These are phyloP conservation scores for Fistulifera pelliculosa DNA, from an alignment of 108 stramenopile genomes.

Conservation along the genomic window DNA sequence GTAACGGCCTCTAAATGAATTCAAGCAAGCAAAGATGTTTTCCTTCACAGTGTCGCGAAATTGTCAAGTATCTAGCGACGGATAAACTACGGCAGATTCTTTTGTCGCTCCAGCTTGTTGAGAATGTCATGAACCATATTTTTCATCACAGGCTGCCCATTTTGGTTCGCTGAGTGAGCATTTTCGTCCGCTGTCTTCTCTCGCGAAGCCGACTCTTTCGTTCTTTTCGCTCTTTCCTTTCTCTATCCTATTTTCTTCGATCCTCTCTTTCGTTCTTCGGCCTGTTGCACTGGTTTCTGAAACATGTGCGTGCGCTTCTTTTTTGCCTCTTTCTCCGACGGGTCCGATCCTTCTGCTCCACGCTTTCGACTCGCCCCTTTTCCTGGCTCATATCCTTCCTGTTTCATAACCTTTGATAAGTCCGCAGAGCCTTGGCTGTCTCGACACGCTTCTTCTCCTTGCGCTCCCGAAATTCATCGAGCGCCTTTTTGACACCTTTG, in stretches of 20 bases:
- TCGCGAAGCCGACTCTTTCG: constrained; percentile 24
- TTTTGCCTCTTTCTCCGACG: constrained; percentile 2
- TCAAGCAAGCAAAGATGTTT: too few relatives aligned
- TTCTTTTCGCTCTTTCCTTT: constrained; percentile 22
- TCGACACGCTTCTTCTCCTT: constrained; percentile 44
- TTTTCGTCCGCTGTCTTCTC: constrained; percentile 35
- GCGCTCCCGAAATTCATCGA: constrained; percentile 50
- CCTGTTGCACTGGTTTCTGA: constrained; percentile 31
- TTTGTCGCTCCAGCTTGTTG: constrained; percentile 33
- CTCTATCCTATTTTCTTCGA: constrained; percentile 13
- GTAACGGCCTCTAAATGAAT: too few relatives aligned
- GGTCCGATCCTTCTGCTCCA: neutral
- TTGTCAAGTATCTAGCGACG: too few relatives aligned
- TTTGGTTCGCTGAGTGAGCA: constrained; percentile 42
- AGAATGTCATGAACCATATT: constrained; percentile 64
- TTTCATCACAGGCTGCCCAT: constrained; percentile 79
- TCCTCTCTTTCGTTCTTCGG: constrained; percentile 18
- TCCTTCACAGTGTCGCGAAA: too few relatives aligned
- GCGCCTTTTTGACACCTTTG: constrained; percentile 51
- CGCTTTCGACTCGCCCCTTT: constrained; percentile 61
- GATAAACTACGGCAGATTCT: neutral
- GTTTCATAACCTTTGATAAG: constrained; percentile 61
- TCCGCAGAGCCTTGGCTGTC: constrained; percentile 48
- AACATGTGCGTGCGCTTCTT: constrained; percentile 25
- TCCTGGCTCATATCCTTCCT: constrained; percentile 61